These are phyloP conservation scores for Cryptosporidium baileyi DNA, from an alignment of 169 alveolate species.

Conservation along the genomic window DNA sequence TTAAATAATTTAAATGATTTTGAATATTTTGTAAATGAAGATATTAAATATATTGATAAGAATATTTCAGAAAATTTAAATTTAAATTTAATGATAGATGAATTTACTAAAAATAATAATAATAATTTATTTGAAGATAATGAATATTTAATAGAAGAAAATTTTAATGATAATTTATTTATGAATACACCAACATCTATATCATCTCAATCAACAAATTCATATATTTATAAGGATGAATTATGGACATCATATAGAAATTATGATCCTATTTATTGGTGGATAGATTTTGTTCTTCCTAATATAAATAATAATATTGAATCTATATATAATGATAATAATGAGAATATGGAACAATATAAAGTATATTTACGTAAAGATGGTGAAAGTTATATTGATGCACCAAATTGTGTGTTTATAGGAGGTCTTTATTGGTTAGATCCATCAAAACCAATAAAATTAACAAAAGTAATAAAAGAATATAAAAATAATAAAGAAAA, in stretches of 20 bases:
- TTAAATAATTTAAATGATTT: neutral
- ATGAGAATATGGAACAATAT: neutral
- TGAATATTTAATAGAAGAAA: neutral
- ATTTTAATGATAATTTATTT: no score
- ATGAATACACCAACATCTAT: neutral
- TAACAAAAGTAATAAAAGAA: neutral
- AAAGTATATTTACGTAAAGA: constrained; percentile 6
- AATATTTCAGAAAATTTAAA: neutral
- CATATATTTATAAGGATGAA: no score
- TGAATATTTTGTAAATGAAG: neutral
- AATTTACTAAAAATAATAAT: neutral
- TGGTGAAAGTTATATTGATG: constrained; percentile 3
- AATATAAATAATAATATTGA: neutral
- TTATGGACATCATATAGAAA: constrained; percentile 34
- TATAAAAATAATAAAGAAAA: neutral
- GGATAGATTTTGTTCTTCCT: constrained; percentile 43
- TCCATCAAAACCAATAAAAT: constrained; percentile 27
- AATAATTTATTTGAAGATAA: neutral
- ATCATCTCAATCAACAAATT: neutral
- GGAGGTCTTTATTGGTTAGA: constrained; percentile 45
- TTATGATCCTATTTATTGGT: constrained; percentile 63
- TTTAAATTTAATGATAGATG: no score
- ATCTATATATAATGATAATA: no score
- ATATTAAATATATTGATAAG: neutral
- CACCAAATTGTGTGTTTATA: constrained; percentile 11